Evolutionary conservation across 306 rosid genomes (phyloP), one percentile per base, ranked within the genome.

Genomic region (Ziziphus jujuba): DNA sequence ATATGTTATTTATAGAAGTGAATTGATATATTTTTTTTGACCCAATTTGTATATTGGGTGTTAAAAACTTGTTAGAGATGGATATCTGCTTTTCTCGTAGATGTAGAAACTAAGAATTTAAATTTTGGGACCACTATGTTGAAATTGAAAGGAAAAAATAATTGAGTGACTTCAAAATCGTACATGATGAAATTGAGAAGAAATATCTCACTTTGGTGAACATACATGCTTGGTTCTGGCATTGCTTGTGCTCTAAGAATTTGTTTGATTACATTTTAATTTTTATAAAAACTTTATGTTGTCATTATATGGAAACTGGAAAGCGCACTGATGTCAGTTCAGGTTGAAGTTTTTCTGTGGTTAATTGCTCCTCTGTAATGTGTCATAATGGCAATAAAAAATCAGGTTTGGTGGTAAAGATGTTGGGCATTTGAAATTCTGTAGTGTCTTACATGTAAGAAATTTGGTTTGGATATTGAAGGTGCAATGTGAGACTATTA

Each of bases 401-500:
- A 2, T 20, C 3, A n/a, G 2, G 38, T 28, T 20, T 35, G 35
- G 62, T 48, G 22, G 54, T 28, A 34, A 21, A 68, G 33, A 6
- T 44, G 35, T 74, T 25, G 56, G 33, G 51, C 47, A 0, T 44
- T 49, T 68, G 61, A n/a, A 69, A n/a, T 23, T 51, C 63, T 36
- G 36, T 22, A 56, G 50, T 51, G 56, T 62, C 66, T 72, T 62
- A 73, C 54, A 17, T 44, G 61, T 57, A 56, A 66, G 67, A 61
- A 65, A 59, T 79, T 51, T 72, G 49, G 28, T 56, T 56, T 54
- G 61, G 70, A 65, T 61, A 58, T 79, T 82, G 81, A 72, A 93
- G 99, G 97, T 93, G 80, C 76, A 87, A 34, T 93, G 99, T 44
- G 89, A 90, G 81, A 82, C 95, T 54, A 92, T 79, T 17, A 85